Percentiles rank a stretch among this genome's conserved stretches.
phyloP scores from a whole-genome alignment of 805 yeast species.

The Starmerella stellata region DNA sequence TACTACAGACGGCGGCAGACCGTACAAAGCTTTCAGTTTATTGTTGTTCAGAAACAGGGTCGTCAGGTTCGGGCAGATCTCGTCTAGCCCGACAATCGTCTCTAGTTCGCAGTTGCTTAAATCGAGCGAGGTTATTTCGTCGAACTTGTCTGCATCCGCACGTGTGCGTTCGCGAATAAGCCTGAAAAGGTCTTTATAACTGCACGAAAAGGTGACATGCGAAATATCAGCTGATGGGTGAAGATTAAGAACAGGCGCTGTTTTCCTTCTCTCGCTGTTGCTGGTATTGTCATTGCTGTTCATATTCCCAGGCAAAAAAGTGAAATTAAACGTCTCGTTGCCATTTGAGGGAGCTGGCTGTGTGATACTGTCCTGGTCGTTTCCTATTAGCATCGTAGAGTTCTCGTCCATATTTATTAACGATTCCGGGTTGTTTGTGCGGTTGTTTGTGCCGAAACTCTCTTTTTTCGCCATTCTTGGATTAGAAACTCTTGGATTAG shows the following conservation, averaged over 20 bases:
- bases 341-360: not conserved
- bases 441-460: not conserved
- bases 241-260: no score
- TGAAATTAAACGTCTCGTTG: not conserved
- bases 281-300: no score
- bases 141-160: slow-evolving; percentile 1
- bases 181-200: slow-evolving; percentile 5
- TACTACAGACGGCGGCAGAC: slow-evolving; percentile 14
- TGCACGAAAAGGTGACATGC: slow-evolving; percentile 9
- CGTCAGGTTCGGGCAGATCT: slow-evolving; percentile 12
- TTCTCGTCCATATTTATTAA: no score
- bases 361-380: not conserved
- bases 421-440: no score
- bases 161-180: slow-evolving; percentile 8
- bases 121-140: slow-evolving; percentile 9
- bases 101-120: slow-evolving; percentile 13
- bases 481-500: no score
- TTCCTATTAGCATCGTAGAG: no score
- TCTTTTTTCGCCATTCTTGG: not conserved
- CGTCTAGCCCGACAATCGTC: slow-evolving; percentile 13
- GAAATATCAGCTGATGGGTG: no score
- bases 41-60: slow-evolving; percentile 11
- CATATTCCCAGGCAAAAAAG: not conserved
- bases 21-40: slow-evolving; percentile 12
- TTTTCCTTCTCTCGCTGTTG: no score